These are phyloP conservation scores for Davidsoniella virescens DNA, from an alignment of 2,329 filamentous ascomycete species.

Conservation along the genomic window DNA sequence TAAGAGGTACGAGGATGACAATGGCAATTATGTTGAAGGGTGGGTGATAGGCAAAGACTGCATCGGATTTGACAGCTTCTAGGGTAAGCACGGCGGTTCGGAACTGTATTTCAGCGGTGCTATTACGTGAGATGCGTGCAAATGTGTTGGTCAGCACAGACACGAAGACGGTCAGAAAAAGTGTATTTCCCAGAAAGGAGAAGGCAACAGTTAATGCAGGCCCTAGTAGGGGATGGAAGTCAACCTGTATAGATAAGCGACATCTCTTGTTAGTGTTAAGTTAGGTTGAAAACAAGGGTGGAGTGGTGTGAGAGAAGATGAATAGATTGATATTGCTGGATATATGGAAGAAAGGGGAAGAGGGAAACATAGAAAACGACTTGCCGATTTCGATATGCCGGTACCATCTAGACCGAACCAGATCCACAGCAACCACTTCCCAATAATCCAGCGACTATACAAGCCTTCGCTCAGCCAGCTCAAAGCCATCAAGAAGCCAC, in stretches of 20 bases:
- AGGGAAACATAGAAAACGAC: constrained; percentile 13
- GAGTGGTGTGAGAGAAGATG: not conserved
- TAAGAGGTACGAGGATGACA: constrained; percentile 57
- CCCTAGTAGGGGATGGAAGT: constrained; percentile 67
- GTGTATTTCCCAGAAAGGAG: constrained; percentile 70
- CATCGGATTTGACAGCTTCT: constrained; percentile 72
- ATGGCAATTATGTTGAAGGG: constrained; percentile 73
- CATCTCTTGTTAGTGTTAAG: constrained; percentile 20
- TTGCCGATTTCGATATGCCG: constrained; percentile 40
- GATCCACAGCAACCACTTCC: constrained; percentile 86
- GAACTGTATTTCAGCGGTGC: constrained; percentile 71
- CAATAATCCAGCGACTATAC: constrained; percentile 38
- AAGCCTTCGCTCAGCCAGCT: constrained; percentile 57
- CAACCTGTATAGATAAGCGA: constrained; percentile 38
- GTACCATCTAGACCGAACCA: constrained; percentile 76
- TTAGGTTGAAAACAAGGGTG: not conserved
- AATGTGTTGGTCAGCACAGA: constrained; percentile 80
- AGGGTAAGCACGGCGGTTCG: constrained; percentile 66
- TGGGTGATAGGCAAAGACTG: constrained; percentile 66
- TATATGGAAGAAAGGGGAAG: no score
- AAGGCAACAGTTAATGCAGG: constrained; percentile 70
- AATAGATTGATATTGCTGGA: not conserved
- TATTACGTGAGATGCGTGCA: constrained; percentile 58
- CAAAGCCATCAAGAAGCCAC: constrained; percentile 64
- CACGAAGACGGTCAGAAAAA: constrained; percentile 78